Evolutionary conservation across 139 green algal species (phyloP), one percentile per base, ranked within the genome.

Genomic region (Coelastrella sp.): DNA sequence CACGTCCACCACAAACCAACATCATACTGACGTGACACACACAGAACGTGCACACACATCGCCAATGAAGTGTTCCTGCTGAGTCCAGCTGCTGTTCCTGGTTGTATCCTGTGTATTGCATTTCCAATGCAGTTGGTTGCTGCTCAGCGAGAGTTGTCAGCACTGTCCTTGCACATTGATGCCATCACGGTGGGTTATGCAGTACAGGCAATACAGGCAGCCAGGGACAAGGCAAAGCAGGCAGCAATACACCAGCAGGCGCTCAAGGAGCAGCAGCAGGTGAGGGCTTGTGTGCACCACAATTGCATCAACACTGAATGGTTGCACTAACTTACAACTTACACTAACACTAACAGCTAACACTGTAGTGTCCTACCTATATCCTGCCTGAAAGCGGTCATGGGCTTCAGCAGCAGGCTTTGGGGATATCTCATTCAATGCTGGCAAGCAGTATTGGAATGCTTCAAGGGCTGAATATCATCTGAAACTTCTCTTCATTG

Each of bases 111-210:
- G 70, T 27, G 15, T 56, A 19, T 27, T 19, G 20, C 9, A 6
- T 78, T 81, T 58, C 1, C 9, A 27, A 12, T 78, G 82, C 63
- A 87, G 82, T 35, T 87, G 63, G 12, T 15, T 78, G 82, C 72
- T n/a, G 82, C 82, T n/a, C 12, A 87, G 63, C 25, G 27, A 63
- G 60, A 87, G 82, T 35, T 87, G 61, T 87, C 82, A 20, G 63
- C 61, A 7, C 63, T 87, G 63, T 49, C 17, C 12, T 12, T 59
- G 20, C 82, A 78, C 15, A 74, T 87, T 27, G 82, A 87, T 58
- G 82, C 82, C 27, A 63, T 87, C 63, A 87, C 78, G 82, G 25
- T 87, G 20, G 82, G 82, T 25, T 87, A 78, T 35, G 82, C 82
- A 59, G 61, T 87, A 19, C 82, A 87, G 58, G 82, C 82, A 11